phyloP scores from a whole-genome alignment of 2,329 filamentous ascomycete genomes.

The Alternaria consortialis region DNA sequence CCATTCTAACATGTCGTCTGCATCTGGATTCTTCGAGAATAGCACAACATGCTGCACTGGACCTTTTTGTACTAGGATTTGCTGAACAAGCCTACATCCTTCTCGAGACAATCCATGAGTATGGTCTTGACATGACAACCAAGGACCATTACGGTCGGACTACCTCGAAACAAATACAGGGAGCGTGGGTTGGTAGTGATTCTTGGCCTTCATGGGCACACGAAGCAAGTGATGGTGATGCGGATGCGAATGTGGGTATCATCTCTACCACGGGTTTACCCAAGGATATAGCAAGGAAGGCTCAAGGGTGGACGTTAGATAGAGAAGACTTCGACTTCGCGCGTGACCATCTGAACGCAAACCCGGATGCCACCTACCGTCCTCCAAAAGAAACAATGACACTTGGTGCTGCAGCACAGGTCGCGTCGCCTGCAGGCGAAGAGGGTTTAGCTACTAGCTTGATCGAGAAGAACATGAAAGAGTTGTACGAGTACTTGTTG shows the following conservation, averaged over 20 bases:
- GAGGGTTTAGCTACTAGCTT: background rate
- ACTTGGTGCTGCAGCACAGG: conserved; percentile 1
- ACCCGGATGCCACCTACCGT: background rate
- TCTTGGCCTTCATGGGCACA: background rate
- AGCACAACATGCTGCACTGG: conserved; percentile 7
- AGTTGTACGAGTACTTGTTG: conserved; percentile 2
- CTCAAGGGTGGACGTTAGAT: background rate
- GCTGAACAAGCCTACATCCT: conserved; percentile 1
- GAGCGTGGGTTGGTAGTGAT: background rate
- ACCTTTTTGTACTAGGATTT: conserved; percentile 8
- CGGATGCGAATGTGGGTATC: background rate
- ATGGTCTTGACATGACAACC: conserved; percentile 1
- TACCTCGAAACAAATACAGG: background rate
- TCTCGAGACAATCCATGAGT: background rate
- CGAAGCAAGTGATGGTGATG: background rate
- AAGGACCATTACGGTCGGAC: background rate
- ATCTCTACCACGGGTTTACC: background rate
- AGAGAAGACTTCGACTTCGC: background rate
- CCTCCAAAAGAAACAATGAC: background rate
- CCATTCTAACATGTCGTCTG: conserved; percentile 1
- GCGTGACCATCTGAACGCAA: background rate
- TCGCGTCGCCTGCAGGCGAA: background rate
- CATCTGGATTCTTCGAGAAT: background rate
- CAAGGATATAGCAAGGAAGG: background rate
- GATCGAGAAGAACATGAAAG: background rate